Percentiles rank a stretch among this genome's conserved stretches.
These are phyloP conservation scores for Spiromastix sp. DNA, from an alignment of 2,329 filamentous ascomycete species.

Conservation along the genomic window DNA sequence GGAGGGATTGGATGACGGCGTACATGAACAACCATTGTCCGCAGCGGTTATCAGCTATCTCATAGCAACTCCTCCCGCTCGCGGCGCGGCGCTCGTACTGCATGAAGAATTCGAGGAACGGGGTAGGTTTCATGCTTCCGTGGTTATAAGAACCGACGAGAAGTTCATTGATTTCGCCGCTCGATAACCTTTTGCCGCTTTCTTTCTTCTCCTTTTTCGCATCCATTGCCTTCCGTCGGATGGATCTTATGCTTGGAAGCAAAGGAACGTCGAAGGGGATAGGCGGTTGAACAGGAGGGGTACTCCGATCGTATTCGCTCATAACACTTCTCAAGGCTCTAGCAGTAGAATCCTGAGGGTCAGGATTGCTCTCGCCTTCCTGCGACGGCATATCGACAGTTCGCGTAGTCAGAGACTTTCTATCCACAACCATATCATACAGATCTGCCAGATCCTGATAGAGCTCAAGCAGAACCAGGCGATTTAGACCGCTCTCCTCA, in stretches of 20 bases:
- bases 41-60: constrained; percentile 36
- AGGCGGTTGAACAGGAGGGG: constrained; percentile 79
- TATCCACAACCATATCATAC: constrained; percentile 82
- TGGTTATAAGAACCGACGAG: constrained; percentile 75
- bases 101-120: constrained; percentile 39
- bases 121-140: constrained; percentile 48
- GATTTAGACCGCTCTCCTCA: constrained; percentile 75
- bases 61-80: constrained; percentile 34
- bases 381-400: constrained; percentile 57
- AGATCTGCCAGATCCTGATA: constrained; percentile 79
- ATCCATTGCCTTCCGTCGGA: constrained; percentile 57
- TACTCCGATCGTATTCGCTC: constrained; percentile 79
- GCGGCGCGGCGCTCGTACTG: constrained; percentile 36
- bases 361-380: constrained; percentile 40
- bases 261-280: constrained; percentile 82
- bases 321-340: constrained; percentile 69
- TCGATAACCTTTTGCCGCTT: constrained; percentile 60
- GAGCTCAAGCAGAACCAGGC: constrained; percentile 67
- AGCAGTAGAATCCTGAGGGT: constrained; percentile 47
- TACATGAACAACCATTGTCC: constrained; percentile 44
- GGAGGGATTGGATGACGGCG: constrained; percentile 39
- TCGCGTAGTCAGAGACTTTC: constrained; percentile 65
- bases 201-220: constrained; percentile 58
- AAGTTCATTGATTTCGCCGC: constrained; percentile 65
- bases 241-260: constrained; percentile 57